phyloP scores from a whole-genome alignment of 2,329 filamentous ascomycete genomes.

The Colletotrichum viniferum region DNA sequence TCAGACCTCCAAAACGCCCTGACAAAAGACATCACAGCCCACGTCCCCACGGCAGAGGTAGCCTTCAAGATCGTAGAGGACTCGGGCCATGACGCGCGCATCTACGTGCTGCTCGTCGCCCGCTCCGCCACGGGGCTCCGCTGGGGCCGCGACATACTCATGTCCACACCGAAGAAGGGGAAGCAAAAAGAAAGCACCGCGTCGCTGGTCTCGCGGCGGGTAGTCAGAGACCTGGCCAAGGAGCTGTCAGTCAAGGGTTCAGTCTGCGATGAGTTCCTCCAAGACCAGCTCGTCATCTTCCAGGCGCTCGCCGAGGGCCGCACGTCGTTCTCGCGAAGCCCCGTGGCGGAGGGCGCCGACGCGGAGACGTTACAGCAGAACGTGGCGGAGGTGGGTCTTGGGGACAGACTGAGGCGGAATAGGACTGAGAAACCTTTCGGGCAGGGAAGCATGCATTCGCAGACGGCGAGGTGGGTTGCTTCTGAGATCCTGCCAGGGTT shows the following conservation, averaged over 20 bases:
- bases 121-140: constrained; percentile 45
- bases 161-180: constrained; percentile 45
- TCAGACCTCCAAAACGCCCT: constrained; percentile 45
- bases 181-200: constrained; percentile 34
- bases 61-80: constrained; percentile 54
- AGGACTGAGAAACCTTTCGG: constrained; percentile 57
- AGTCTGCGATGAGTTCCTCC: constrained; percentile 58
- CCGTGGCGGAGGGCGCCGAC: constrained; percentile 2
- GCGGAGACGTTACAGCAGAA: constrained; percentile 28
- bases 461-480: constrained; percentile 65
- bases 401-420: constrained; percentile 42
- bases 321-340: constrained; percentile 49
- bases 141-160: constrained; percentile 54
- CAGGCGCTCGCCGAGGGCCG: constrained; percentile 60
- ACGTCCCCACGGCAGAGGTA: constrained; percentile 49
- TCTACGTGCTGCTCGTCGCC: constrained; percentile 63
- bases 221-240: constrained; percentile 49
- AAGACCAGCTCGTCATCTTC: constrained; percentile 66
- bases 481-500: constrained; percentile 53
- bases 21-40: constrained; percentile 37
- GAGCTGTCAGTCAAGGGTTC: constrained; percentile 38
- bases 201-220: constrained; percentile 45
- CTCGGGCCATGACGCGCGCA: constrained; percentile 52
- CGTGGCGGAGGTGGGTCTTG: constrained; percentile 32
- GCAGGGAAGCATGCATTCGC: constrained; percentile 59